Conservation (phyloP, 1,284 basidiomycete species). For the Cutaneotrichosporon cavernicola region DNA sequence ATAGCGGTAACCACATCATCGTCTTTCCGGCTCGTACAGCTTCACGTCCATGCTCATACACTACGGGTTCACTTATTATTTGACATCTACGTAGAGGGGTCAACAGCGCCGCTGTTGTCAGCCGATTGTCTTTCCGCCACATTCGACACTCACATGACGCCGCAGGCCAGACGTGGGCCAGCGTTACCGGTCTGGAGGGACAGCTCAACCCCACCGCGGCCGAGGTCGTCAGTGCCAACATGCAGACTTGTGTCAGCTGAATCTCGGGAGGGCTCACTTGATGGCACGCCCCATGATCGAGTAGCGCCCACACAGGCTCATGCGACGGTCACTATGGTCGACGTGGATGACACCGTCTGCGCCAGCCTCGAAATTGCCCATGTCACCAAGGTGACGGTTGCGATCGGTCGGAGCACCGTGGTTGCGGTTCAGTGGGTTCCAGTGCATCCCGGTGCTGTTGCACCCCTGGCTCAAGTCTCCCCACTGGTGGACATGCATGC, state of each 20-base stretch:
- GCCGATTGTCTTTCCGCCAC: neutral
- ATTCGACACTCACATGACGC: conserved; percentile 19
- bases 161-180: conserved; percentile 20
- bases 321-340: conserved; percentile 10
- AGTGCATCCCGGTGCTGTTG: conserved; percentile 15
- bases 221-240: conserved; percentile 22
- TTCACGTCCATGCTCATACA: neutral
- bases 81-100: neutral
- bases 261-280: neutral
- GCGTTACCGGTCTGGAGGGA: conserved; percentile 22
- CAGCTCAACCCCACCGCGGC: conserved; percentile 15
- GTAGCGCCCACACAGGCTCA: conserved; percentile 13
- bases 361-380: conserved; percentile 22
- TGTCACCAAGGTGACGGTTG: conserved; percentile 23
- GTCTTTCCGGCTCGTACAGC: neutral
- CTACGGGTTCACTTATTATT: neutral
- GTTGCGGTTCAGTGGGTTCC: conserved; percentile 17
- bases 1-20: too few species aligned
- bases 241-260: conserved; percentile 13
- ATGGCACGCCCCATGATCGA: conserved; percentile 16
- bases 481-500: conserved; percentile 23
- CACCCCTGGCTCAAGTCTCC: conserved; percentile 20
- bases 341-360: conserved; percentile 11
- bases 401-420: conserved; percentile 22
- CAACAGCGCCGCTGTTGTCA: neutral